Base-by-base conservation (phyloP, 1,139 yeast genomes). In the Saccharomyces pastorianus region DNA sequence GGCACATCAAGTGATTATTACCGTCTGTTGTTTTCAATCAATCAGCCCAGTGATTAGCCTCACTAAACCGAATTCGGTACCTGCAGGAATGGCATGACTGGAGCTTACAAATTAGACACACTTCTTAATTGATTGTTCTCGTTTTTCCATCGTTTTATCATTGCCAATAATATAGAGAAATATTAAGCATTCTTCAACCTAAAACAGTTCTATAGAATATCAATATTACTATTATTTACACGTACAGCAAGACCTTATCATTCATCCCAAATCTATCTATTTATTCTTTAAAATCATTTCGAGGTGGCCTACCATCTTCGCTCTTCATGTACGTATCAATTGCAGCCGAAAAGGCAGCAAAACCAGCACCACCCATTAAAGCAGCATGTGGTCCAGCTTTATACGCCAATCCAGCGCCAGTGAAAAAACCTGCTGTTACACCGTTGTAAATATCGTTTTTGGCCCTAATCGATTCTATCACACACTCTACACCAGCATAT, bases 321-420 rank as follows among this genome's bases (percentile, higher is more conserved):
- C 89, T 83, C 65, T 91, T 80, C 84, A 93, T 79, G 67, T 93
- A 93, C 64, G 88, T 72, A 69, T 93, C 98, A 59, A 93, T 86
- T 6, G 98, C 98, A 8, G 95, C 84, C 55, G 96, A 86, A 70
- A 93, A 93, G 3, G 96, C 96, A 14, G 99, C 98, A 75, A 93
- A 93, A n/a, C 98, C 99, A 32, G 95, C 97, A 76, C 98, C 93
- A 1, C 99, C 99, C 56, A 91, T 71, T 34, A 83, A 64, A 0
- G 96, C 96, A 31, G 96, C 96, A 65, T 85, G 91, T 1, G 99
- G 99, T 1, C 99, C 99, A 46, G 93, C 83, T 67, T 87, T 88
- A 60, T 88, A 80, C 2, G 98, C 95, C 56, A 93, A 78, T 0
- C 96, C 98, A 48, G 98, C 99, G 46, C 97, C 99, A 0, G 99